A percentile compares a stretch with the other conserved stretches of the same genome.
phyloP scores from a whole-genome alignment of 441 rosid genomes.

The Aleurites moluccanus region DNA sequence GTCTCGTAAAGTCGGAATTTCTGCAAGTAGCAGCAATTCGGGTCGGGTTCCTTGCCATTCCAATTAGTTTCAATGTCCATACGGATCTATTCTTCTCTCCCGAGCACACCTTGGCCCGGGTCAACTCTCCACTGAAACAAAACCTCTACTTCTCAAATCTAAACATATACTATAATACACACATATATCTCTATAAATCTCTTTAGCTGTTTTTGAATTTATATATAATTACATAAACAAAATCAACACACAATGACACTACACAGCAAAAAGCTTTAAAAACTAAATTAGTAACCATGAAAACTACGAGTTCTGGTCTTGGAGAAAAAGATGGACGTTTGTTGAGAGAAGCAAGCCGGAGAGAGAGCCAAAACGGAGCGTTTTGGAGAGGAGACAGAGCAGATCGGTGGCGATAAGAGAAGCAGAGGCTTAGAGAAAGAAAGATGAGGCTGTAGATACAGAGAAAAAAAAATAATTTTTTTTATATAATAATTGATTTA shows the following conservation, averaged over 20 bases:
- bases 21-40: constrained; percentile 48
- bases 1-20: constrained; percentile 78
- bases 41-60: constrained; percentile 31
- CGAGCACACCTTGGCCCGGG: constrained; percentile 20
- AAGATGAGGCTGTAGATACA: not conserved
- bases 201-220: not conserved
- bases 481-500: not conserved
- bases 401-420: constrained; percentile 22
- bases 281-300: constrained; percentile 8
- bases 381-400: constrained; percentile 3
- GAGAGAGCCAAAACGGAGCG: constrained; percentile 19
- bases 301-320: not conserved
- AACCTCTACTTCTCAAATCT: constrained; percentile 17
- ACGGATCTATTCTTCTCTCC: constrained; percentile 25
- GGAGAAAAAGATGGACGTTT: not conserved
- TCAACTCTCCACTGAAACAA: constrained; percentile 19
- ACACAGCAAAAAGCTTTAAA: not conserved
- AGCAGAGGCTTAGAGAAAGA: constrained; percentile 22
- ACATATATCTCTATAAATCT: not conserved
- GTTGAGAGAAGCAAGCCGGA: constrained; percentile 9
- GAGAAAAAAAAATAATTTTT: no score
- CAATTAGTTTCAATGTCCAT: constrained; percentile 44
- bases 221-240: not conserved
- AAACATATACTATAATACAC: not conserved
- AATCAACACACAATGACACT: not conserved